A percentile compares a stretch with the other conserved stretches of the same genome.
phyloP scores from a whole-genome alignment of 2,329 filamentous ascomycete species.

The Emmonsiellopsis sp. region DNA sequence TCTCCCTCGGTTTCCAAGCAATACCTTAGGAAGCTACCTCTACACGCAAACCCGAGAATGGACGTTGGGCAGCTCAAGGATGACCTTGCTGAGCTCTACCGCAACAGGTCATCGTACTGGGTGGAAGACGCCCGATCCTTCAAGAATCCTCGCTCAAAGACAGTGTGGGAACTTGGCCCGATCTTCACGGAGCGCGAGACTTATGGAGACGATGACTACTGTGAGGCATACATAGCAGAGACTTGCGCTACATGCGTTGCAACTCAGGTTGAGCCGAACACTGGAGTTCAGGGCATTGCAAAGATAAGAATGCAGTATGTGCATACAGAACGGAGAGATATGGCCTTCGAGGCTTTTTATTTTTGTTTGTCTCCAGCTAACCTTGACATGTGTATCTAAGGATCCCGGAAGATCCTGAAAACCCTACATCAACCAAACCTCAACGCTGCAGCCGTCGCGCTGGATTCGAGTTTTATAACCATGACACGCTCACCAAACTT shows the following conservation, averaged over 20 bases:
- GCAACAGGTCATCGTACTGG: neutral
- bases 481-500: conserved; percentile 2
- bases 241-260: conserved; percentile 6
- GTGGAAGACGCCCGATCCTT: neutral
- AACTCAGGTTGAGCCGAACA: conserved; percentile 9
- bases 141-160: neutral
- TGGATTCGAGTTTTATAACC: neutral
- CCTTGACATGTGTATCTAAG: neutral
- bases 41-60: neutral
- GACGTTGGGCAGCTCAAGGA: neutral
- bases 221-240: conserved; percentile 5
- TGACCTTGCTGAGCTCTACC: neutral
- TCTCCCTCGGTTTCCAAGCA: neutral
- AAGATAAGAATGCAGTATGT: conserved; percentile 12
- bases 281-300: conserved; percentile 8
- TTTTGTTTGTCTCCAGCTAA: neutral
- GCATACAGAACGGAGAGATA: too few relatives aligned
- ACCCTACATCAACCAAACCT: conserved; percentile 1
- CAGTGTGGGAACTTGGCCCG: conserved; percentile 1
- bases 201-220: neutral
- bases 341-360: neutral
- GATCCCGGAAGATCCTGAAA: neutral
- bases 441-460: neutral
- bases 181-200: conserved; percentile 5
- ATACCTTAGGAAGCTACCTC: neutral